Base-by-base conservation (phyloP, 345 rosid species). In the Citrus maxima region DNA sequence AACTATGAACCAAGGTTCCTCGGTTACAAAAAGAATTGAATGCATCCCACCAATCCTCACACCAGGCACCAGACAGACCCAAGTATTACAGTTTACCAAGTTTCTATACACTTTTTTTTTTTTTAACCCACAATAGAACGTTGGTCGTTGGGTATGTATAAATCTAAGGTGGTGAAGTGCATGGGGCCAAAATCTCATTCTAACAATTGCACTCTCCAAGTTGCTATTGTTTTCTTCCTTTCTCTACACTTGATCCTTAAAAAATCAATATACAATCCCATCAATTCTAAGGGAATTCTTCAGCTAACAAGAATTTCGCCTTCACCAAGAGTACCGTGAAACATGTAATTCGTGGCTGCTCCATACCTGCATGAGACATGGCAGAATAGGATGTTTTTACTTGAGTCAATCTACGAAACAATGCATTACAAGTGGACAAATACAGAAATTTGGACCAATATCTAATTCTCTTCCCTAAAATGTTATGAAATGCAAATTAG, bases 341-440 rank as follows among this genome's bases (percentile, higher is more conserved):
- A 64, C 3, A 61, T 22, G 67, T 22, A 49, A 61, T 18, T 19
- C 32, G 10, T n/a, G 51, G 67, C 30, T 64, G 58, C 27, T 79
- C 54, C 49, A 16, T 69, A 72, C 67, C 84, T 84, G 84, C 84
- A 78, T 25, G 34, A 18, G 55, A 63, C 34, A 67, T 51, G 5
- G 62, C 51, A 80, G 18, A 56, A 54, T 74, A 13, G 18, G 27
- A 60, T 34, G 19, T 66, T 67, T 10, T 76, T 49, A 30, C 22
- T 56, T 65, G 24, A 76, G 70, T 8, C 37, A 30, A 66, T 21
- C 42, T 34, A 12, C 9, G 14, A n/a, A 46, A 55, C 38, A 10
- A 58, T 68, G 74, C 56, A 6, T 27, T 40, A 38, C 19, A 40
- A 38, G 18, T 24, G 40, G 34, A 58, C 24, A 76, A 46, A 35